Evolutionary conservation across 257 asterid genomes (phyloP).

Genomic region (Primulina eburnea): DNA sequence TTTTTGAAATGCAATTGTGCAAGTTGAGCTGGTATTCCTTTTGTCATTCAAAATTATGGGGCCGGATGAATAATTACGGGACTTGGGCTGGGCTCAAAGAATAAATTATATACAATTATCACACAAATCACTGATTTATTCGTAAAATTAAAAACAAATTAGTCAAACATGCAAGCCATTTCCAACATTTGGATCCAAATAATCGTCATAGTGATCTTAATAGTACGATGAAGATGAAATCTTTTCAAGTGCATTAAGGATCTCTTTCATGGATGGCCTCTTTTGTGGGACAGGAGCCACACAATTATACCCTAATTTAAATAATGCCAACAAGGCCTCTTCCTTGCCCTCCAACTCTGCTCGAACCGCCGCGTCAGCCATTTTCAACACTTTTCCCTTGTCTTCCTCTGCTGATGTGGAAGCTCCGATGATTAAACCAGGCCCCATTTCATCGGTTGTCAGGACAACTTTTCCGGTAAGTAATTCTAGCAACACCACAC

Average conservation of each 20-base stretch:
- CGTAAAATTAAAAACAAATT: too few species aligned
- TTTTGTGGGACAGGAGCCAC: conserved; percentile 70
- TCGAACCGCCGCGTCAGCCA: conserved; percentile 78
- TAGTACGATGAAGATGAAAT: conserved; percentile 39
- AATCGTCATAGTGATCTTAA: conserved; percentile 39
- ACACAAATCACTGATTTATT: not conserved
- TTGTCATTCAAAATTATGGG: conserved; percentile 18
- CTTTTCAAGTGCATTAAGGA: conserved; percentile 71
- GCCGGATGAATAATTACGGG: not conserved
- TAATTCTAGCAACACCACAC: conserved; percentile 67
- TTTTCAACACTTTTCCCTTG: conserved; percentile 48
- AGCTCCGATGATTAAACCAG: conserved; percentile 35
- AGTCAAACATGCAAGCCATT: not conserved
- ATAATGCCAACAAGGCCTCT: conserved; percentile 57
- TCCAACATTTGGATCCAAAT: conserved; percentile 31
- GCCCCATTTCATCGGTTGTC: conserved; percentile 58
- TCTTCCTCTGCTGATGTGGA: conserved; percentile 42
- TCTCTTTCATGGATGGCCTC: conserved; percentile 90
- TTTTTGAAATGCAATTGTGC: conserved; percentile 34
- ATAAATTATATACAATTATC: too few species aligned
- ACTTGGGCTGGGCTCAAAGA: conserved; percentile 14
- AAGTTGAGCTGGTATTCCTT: conserved; percentile 44
- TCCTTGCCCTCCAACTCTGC: conserved; percentile 81
- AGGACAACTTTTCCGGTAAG: conserved; percentile 63
- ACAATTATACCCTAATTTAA: conserved; percentile 70